Evolutionary conservation across 768 basidiomycete species (phyloP), one percentile per base, ranked within the genome.

Genomic region (Kwoniella bestiolae): DNA sequence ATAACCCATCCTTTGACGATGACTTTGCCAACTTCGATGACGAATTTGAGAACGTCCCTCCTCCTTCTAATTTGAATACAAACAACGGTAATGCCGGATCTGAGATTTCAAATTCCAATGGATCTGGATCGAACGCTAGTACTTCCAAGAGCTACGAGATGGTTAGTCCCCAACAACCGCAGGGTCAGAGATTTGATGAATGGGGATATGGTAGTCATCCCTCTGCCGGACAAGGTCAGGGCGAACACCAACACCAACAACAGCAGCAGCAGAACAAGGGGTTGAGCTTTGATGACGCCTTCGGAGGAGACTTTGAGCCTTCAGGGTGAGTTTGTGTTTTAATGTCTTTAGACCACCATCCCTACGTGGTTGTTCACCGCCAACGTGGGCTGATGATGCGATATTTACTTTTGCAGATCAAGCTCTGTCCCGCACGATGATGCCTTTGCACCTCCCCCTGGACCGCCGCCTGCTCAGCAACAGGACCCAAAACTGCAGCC

Each of bases 271-370:
- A n/a, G n/a, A n/a, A n/a, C 34, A 25, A 34, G 34, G 35, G 67
- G 29, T 31, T 75, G 83, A 61, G 83, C 84, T 3, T 85, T 86
- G 86, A 85, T 56, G 81, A 82, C 60, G 82, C 83, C 2, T 85
- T 87, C 66, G 83, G 83, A 41, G 75, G 83, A 1, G 79, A 75
- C 46, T 77, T 75, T 52, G 71, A 69, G 57, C 65, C 68, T 45
- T 69, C 63, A 25, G 57, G 49, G 78, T 72, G 50, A 67, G 71
- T 57, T 47, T 55, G 16, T 59, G 69, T 29, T 25, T 31, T 11
- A n/a, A n/a, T n/a, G n/a, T n/a, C n/a, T n/a, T n/a, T n/a, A n/a
- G n/a, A n/a, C n/a, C n/a, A n/a, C n/a, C n/a, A n/a, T n/a, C n/a
- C n/a, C n/a, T n/a, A n/a, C n/a, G n/a, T n/a, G n/a, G n/a, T n/a